These are phyloP conservation scores for Phytomonas sp. DNA, from an alignment of 208 protist species.

Conservation along the genomic window DNA sequence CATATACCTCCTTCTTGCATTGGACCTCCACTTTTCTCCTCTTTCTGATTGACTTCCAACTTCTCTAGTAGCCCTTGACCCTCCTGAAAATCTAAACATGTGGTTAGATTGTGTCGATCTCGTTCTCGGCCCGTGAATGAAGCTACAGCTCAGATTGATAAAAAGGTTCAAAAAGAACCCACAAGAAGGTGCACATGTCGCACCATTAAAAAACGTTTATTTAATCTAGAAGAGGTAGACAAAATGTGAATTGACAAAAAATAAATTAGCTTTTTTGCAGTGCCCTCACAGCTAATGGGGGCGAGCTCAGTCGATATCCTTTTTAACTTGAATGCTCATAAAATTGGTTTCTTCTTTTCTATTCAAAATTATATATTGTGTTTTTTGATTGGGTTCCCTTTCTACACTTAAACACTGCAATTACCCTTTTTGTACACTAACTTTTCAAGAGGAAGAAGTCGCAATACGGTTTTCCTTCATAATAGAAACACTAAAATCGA, in stretches of 20 bases:
- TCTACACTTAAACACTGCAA: neutral
- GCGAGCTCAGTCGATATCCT: neutral
- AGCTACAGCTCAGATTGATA: conserved; percentile 91
- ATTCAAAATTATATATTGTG: neutral
- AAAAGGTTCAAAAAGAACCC: conserved; percentile 88
- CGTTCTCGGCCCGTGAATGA: conserved; percentile 46
- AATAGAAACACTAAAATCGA: neutral
- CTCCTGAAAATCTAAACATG: neutral
- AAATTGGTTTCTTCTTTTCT: neutral
- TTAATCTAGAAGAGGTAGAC: neutral
- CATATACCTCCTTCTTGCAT: neutral
- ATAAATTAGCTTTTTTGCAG: neutral
- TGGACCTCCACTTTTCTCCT: neutral
- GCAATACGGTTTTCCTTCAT: neutral
- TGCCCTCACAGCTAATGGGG: neutral
- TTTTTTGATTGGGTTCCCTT: neutral
- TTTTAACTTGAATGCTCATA: neutral
- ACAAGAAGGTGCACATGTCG: conserved; percentile 48
- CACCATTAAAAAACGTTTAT: conserved; percentile 22
- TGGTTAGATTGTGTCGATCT: neutral
- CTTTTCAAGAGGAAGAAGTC: neutral
- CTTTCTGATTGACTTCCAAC: neutral
- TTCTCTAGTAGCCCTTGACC: neutral
- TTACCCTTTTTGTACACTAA: neutral
- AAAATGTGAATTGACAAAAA: neutral